phyloP scores from a whole-genome alignment of 257 asterid genomes.

The Ilex asprella region DNA sequence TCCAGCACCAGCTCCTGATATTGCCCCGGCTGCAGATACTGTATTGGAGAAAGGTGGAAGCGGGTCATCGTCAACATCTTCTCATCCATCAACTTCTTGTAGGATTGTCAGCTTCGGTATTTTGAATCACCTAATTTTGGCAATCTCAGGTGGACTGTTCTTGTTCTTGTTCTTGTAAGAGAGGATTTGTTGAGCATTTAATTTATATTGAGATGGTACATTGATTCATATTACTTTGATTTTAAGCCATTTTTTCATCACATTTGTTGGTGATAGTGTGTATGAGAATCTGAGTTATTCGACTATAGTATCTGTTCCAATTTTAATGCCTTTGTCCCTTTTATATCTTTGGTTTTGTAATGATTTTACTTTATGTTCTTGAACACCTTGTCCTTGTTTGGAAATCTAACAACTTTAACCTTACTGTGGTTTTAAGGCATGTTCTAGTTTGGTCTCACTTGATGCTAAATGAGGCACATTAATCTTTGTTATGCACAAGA shows the following conservation, averaged over 20 bases:
- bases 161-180: constrained; percentile 14
- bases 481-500: too few relatives aligned
- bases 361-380: too few relatives aligned
- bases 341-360: background rate
- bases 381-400: too few relatives aligned
- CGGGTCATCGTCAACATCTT: constrained; percentile 29
- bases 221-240: constrained; percentile 1
- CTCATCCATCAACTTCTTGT: constrained; percentile 32
- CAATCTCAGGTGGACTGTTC: constrained; percentile 22
- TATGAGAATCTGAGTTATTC: background rate
- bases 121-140: constrained; percentile 26
- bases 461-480: too few relatives aligned
- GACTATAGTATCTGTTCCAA: too few relatives aligned
- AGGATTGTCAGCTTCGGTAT: constrained; percentile 22
- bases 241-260: constrained; percentile 2
- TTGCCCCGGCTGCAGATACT: constrained; percentile 44
- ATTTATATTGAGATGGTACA: constrained; percentile 11
- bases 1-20: constrained; percentile 69
- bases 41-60: constrained; percentile 23
- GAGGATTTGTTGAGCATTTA: constrained; percentile 14
- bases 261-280: constrained; percentile 2
- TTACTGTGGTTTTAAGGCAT: too few relatives aligned
- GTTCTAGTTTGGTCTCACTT: too few relatives aligned
- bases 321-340: background rate
- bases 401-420: too few relatives aligned